Conservation (phyloP, 2,329 filamentous ascomycete genomes). For the Pyrenophora graminea region DNA sequence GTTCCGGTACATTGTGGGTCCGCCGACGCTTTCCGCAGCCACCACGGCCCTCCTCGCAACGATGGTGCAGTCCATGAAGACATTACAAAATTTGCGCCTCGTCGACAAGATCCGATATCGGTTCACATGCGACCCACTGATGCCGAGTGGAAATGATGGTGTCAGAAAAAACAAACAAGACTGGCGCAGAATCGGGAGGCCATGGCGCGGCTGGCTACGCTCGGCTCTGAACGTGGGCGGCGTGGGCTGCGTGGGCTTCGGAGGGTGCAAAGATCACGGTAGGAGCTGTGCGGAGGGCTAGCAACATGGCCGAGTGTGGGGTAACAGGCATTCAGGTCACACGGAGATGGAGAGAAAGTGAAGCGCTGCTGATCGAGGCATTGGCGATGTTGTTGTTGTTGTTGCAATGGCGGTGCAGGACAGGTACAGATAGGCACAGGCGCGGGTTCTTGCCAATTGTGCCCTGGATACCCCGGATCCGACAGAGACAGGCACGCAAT, state of each 20-base stretch:
- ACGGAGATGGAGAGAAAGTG: slow-evolving; percentile 8
- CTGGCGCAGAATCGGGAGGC: slow-evolving; percentile 10
- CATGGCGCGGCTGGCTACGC: slow-evolving; percentile 20
- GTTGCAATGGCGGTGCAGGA: no score
- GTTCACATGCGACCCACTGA: slow-evolving; percentile 10
- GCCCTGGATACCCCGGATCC: no score
- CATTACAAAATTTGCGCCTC: slow-evolving; percentile 11
- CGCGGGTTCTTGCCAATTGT: no score
- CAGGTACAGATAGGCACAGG: no score
- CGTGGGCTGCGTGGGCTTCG: slow-evolving; percentile 2
- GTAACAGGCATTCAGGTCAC: slow-evolving; percentile 15
- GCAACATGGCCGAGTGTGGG: slow-evolving; percentile 14
- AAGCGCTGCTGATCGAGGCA: background rate
- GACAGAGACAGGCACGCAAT: background rate
- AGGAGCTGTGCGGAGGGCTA: slow-evolving; percentile 2
- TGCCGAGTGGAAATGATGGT: slow-evolving; percentile 13
- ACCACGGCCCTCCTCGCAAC: slow-evolving; percentile 20
- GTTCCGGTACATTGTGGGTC: slow-evolving; percentile 4
- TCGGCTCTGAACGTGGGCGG: slow-evolving; percentile 14
- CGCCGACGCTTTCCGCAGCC: slow-evolving; percentile 26
- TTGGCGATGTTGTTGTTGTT: no score
- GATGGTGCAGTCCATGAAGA: slow-evolving; percentile 2
- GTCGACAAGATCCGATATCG: slow-evolving; percentile 21
- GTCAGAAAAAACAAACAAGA: slow-evolving; percentile 12
- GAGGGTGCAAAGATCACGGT: slow-evolving; percentile 8